Conservation (phyloP, 768 basidiomycete genomes). For the Russula sp. region DNA sequence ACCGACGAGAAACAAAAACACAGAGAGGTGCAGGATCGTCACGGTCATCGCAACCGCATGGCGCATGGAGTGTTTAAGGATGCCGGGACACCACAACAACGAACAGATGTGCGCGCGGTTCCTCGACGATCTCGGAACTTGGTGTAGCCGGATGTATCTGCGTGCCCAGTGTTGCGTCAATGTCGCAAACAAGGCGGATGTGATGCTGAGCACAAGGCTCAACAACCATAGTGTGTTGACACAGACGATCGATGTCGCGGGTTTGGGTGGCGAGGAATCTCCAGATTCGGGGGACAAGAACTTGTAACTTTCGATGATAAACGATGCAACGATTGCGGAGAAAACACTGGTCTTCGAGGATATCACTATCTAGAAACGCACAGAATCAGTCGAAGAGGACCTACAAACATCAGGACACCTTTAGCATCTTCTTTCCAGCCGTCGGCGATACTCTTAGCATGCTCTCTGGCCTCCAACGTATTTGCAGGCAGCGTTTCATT, state of each 20-base stretch:
- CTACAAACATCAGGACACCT: slow-evolving; percentile 14
- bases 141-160: slow-evolving; percentile 17
- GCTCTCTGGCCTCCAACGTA: background rate
- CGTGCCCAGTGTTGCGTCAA: slow-evolving; percentile 14
- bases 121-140: slow-evolving; percentile 24
- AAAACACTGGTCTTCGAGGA: slow-evolving; percentile 20
- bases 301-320: slow-evolving; percentile 19
- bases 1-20: slow-evolving; percentile 43
- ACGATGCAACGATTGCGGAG: slow-evolving; percentile 20
- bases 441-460: background rate
- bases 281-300: slow-evolving; percentile 10
- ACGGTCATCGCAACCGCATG: slow-evolving; percentile 36
- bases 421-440: slow-evolving; percentile 8
- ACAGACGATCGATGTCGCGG: background rate
- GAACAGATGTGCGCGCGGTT: slow-evolving; percentile 34
- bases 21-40: slow-evolving; percentile 40
- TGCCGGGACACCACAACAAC: background rate
- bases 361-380: background rate
- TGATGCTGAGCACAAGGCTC: slow-evolving; percentile 13
- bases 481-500: slow-evolving; percentile 9
- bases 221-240: background rate
- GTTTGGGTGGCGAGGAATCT: background rate
- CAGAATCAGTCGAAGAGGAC: background rate
- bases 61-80: background rate
- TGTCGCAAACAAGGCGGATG: slow-evolving; percentile 14